phyloP scores from a whole-genome alignment of 2,329 filamentous ascomycete species.

The Colletotrichum agaves region DNA sequence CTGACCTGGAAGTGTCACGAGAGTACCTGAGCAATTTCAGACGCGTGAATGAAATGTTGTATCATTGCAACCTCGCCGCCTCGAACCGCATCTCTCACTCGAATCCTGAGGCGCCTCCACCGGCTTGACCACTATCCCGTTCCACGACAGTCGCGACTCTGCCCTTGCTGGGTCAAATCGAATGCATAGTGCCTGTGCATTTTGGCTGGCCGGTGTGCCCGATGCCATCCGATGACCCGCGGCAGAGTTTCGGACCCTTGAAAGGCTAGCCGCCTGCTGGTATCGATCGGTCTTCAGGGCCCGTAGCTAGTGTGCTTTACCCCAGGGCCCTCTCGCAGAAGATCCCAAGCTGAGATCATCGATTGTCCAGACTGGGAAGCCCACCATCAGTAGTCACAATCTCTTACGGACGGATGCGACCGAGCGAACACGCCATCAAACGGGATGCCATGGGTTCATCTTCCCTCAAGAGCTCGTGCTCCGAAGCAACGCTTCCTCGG shows the following conservation, averaged over 20 bases:
- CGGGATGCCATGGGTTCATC: slow-evolving; percentile 10
- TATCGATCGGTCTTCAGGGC: slow-evolving; percentile 26
- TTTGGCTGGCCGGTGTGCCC: not conserved
- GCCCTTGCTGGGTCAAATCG: not conserved
- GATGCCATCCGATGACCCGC: not conserved
- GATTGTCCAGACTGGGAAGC: slow-evolving; percentile 22
- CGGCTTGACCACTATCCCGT: not conserved
- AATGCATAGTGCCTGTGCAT: not conserved
- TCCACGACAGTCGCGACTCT: not conserved
- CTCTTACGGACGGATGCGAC: slow-evolving; percentile 22
- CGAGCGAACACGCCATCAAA: not conserved
- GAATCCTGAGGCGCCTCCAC: not conserved
- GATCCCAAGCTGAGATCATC: slow-evolving; percentile 16
- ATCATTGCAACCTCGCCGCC: slow-evolving; percentile 1
- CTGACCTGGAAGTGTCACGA: slow-evolving; percentile 14
- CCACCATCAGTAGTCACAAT: slow-evolving; percentile 25
- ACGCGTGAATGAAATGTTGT: not conserved
- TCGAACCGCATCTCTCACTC: not conserved
- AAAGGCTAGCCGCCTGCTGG: slow-evolving; percentile 8
- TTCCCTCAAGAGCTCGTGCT: slow-evolving; percentile 30
- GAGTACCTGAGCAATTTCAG: slow-evolving; percentile 8
- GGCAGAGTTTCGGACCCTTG: slow-evolving; percentile 22
- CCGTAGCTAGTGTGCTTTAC: slow-evolving; percentile 26
- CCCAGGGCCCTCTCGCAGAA: slow-evolving; percentile 21
- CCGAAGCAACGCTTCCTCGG: slow-evolving; percentile 28